Evolutionary conservation across 192 early-diverging fungal species (phyloP).

Genomic region (Coemansia sp.): DNA sequence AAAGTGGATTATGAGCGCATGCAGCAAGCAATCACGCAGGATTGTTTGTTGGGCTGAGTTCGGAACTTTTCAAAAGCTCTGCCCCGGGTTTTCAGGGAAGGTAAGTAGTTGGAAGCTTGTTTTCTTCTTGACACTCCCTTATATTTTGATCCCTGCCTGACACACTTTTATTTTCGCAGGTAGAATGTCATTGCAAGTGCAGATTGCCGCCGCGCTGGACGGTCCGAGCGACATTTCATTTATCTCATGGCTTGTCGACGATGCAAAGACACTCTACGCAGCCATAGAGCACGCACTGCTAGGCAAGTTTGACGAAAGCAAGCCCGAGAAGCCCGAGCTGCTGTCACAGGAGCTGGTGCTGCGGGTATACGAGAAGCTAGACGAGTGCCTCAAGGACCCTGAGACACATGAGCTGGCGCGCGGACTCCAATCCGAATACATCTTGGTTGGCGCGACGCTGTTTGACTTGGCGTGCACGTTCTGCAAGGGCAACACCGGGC

Average conservation of each 20-base stretch:
- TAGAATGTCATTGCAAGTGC: slow-evolving; percentile 11
- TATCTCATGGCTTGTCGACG: slow-evolving; percentile 28
- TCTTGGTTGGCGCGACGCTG: slow-evolving; percentile 52
- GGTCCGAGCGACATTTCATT: slow-evolving; percentile 31
- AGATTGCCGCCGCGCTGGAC: slow-evolving; percentile 16
- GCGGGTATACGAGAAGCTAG: slow-evolving; percentile 37
- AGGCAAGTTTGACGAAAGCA: slow-evolving; percentile 8
- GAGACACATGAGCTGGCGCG: slow-evolving; percentile 21
- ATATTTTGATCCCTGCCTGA: background rate
- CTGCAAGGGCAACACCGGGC: slow-evolving; percentile 43
- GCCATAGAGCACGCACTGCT: slow-evolving; percentile 27
- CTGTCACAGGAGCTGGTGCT: slow-evolving; percentile 24
- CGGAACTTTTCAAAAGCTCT: background rate
- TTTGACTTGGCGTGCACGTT: slow-evolving; percentile 58
- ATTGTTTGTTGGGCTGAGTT: background rate
- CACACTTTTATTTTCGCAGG: background rate
- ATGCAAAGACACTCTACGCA: slow-evolving; percentile 3
- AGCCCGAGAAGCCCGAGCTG: slow-evolving; percentile 1
- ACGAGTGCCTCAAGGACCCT: slow-evolving; percentile 29
- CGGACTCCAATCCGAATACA: slow-evolving; percentile 29
- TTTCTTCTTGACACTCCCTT: background rate
- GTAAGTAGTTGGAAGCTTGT: background rate
- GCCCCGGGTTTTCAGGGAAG: too few species aligned
- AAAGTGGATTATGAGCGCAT: background rate
- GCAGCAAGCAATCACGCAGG: background rate